phyloP scores from a whole-genome alignment of 2,329 filamentous ascomycete species.

The Colletotrichum camelliae region DNA sequence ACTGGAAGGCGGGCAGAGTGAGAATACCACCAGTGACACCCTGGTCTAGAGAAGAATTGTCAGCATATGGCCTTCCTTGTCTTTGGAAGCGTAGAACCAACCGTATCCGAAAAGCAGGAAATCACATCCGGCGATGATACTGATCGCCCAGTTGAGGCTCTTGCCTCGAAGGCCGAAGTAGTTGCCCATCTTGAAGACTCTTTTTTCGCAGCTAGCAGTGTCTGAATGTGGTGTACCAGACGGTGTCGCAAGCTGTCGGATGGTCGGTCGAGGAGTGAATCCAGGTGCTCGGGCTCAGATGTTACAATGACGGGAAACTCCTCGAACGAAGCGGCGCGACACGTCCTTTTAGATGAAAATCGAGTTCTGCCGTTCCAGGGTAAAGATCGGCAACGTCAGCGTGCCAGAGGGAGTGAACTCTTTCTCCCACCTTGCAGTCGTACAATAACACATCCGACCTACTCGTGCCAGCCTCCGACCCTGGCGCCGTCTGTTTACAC shows the following conservation, averaged over 20 bases:
- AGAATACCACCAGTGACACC: constrained; percentile 79
- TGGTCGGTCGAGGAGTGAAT: not conserved
- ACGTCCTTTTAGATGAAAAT: constrained; percentile 21
- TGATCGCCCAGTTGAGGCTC: constrained; percentile 71
- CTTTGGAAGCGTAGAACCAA: constrained; percentile 29
- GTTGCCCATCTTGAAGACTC: constrained; percentile 27
- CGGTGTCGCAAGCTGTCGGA: not conserved
- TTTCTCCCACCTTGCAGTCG: not conserved
- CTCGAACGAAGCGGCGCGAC: not conserved
- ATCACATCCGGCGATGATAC: constrained; percentile 74
- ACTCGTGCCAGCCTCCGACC: constrained; percentile 15
- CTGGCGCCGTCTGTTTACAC: constrained; percentile 16
- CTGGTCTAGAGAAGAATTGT: constrained; percentile 62
- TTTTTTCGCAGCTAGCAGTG: constrained; percentile 1
- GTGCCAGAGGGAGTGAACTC: not conserved
- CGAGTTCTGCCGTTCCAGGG: not conserved
- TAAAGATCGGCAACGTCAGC: constrained; percentile 19
- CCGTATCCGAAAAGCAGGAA: constrained; percentile 69
- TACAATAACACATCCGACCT: constrained; percentile 2
- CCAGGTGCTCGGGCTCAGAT: not conserved
- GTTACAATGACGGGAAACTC: not conserved
- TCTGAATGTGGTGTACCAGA: not conserved
- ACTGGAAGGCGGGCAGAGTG: constrained; percentile 67
- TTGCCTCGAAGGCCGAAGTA: constrained; percentile 72
- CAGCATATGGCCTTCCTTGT: not conserved